Evolutionary conservation across 352 stramenopile species (phyloP).

Genomic region (Phytophthora citrophthora): DNA sequence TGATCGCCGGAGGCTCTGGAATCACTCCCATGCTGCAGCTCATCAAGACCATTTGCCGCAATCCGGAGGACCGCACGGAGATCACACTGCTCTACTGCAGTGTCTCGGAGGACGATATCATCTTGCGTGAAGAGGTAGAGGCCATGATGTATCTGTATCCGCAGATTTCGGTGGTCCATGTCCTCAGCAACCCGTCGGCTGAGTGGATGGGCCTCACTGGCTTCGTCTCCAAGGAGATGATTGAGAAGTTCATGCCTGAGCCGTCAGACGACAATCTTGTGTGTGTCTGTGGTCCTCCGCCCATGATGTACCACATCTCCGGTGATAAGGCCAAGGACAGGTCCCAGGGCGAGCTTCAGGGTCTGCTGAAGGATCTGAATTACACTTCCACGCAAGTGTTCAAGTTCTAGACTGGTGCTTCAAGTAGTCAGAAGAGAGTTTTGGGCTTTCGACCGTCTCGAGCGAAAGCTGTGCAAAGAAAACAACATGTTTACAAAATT

Average conservation of each 20-base stretch:
- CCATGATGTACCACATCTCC: constrained; percentile 92
- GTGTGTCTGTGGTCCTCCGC: constrained; percentile 89
- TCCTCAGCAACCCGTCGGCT: constrained; percentile 74
- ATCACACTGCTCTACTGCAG: constrained; percentile 89
- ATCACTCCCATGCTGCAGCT: constrained; percentile 93
- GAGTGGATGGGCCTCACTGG: constrained; percentile 73
- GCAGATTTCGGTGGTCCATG: constrained; percentile 77
- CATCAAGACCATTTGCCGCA: constrained; percentile 83
- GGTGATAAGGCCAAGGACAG: constrained; percentile 89
- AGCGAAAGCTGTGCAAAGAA: constrained; percentile 21
- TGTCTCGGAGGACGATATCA: constrained; percentile 88
- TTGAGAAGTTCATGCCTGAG: constrained; percentile 81
- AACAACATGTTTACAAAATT: constrained; percentile 20
- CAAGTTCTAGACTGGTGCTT: constrained; percentile 68
- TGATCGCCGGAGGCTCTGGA: constrained; percentile 91
- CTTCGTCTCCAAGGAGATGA: constrained; percentile 85
- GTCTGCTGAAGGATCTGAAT: constrained; percentile 84
- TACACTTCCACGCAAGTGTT: constrained; percentile 85
- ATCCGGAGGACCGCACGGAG: constrained; percentile 86
- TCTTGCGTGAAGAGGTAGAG: constrained; percentile 88
- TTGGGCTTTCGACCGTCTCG: constrained; percentile 20
- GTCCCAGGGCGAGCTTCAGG: constrained; percentile 84
- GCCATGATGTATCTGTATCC: constrained; percentile 84
- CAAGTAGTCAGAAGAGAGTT: constrained; percentile 10
- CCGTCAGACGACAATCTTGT: constrained; percentile 84